phyloP scores from a whole-genome alignment of 139 green algal species.

The Chlorella vulgaris region DNA sequence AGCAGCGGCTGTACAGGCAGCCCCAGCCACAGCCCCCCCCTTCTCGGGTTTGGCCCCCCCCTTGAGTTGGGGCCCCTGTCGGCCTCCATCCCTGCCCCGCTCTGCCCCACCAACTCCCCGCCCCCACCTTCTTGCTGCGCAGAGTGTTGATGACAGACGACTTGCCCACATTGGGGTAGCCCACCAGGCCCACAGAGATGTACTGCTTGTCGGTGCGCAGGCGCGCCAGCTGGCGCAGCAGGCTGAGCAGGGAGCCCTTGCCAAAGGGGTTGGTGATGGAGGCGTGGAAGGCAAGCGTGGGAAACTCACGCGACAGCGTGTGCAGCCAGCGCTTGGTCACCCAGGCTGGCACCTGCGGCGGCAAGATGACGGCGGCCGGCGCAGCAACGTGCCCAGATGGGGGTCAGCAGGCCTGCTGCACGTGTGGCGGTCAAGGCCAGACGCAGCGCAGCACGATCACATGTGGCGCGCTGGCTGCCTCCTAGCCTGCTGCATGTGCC shows the following conservation, averaged over 20 bases:
- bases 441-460: not conserved
- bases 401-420: not conserved
- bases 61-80: no score
- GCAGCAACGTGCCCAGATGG: not conserved
- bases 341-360: slow-evolving; percentile 92
- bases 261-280: slow-evolving; percentile 97
- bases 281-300: slow-evolving; percentile 97
- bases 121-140: slow-evolving; percentile 87
- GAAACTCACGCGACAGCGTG: slow-evolving; percentile 88
- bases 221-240: slow-evolving; percentile 86
- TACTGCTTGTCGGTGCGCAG: slow-evolving; percentile 95
- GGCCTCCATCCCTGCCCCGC: not conserved
- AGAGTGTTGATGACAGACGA: slow-evolving; percentile 99
- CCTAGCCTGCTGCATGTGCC: not conserved
- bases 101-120: not conserved
- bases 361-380: not conserved
- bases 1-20: no score
- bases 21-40: no score
- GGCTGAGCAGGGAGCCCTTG: slow-evolving; percentile 88
- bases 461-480: not conserved
- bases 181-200: slow-evolving; percentile 97
- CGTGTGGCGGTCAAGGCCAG: no score
- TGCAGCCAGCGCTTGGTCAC: slow-evolving; percentile 97
- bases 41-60: no score
- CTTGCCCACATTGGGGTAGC: slow-evolving; percentile 99